Base-by-base conservation (phyloP, 2,329 filamentous ascomycete genomes). In the Mariannaea elegans region DNA sequence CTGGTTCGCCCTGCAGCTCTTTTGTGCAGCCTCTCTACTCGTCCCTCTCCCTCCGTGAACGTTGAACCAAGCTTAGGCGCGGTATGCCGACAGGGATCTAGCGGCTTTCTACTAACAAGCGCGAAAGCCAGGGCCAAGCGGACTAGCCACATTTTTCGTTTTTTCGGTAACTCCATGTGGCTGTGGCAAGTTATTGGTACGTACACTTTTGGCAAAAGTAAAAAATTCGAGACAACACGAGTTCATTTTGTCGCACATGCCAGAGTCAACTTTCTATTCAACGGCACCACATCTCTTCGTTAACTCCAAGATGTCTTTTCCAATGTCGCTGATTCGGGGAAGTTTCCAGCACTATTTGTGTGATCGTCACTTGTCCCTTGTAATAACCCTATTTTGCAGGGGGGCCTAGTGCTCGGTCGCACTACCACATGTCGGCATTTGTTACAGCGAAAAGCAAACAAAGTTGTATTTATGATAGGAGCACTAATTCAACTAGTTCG, bases 31-130 rank as follows among this genome's bases (percentile, higher is more conserved):
- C 24, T 47, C 32, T 52, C 41, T 46, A 38, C 47, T 58, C 61
- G 50, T 63, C 59, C 65, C 44, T 48, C 61, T 68, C 64, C 57
- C 61, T 68, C 64, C 57, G 67, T 58, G 67, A 59, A 71, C 68
- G 68, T 71, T 71, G 68, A 71, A 70, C 68, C 67, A 71, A 71
- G 65, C 68, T 71, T 71, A 71, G 68, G 47, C 68, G 68, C 68
- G 68, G 64, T 59, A 70, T 69, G 50, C 65, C 60, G 67, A 67
- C 68, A 70, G 62, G 68, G 68, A 62, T 70, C 61, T 64, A 64
- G 59, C 64, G 65, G 60, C 54, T 38, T 48, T 51, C 12, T 29
- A 27, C 29, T 34, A 45, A 64, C 59, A 64, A 64, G 62, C 62
- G 62, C 62, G 65, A 59, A 60, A 65, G 57, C 56, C 62, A 61